These are phyloP conservation scores for Uncinocarpus reesii DNA, from an alignment of 2,329 filamentous ascomycete species.

Conservation along the genomic window DNA sequence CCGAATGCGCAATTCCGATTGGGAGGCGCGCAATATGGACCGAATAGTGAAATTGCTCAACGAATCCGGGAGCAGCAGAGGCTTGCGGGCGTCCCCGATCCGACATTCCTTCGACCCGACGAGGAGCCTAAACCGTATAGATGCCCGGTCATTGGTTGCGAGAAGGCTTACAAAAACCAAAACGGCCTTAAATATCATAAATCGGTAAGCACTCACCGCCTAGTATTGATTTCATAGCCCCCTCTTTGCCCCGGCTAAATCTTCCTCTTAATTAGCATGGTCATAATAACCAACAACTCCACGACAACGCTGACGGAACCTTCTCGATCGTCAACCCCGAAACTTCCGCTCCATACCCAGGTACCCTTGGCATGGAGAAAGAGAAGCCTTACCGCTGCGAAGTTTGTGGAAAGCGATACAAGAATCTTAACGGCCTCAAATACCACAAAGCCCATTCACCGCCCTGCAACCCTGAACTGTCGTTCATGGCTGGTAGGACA, in stretches of 20 bases:
- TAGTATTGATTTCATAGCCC: constrained; percentile 9
- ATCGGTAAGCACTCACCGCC: constrained; percentile 43
- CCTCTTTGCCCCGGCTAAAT: constrained; percentile 7
- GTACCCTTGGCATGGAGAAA: constrained; percentile 98
- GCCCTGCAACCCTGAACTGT: constrained; percentile 76
- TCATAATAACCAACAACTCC: constrained; percentile 90
- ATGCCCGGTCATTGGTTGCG: constrained; percentile 94
- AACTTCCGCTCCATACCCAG: constrained; percentile 86
- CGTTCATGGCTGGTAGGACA: constrained; percentile 41
- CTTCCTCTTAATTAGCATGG: constrained; percentile 52
- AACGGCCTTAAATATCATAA: constrained; percentile 92
- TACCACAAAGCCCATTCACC: constrained; percentile 82
- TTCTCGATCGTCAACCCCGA: constrained; percentile 97
- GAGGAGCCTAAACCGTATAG: constrained; percentile 97
- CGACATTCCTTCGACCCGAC: constrained; percentile 43
- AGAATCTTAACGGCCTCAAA: constrained; percentile 97
- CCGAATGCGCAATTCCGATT: constrained; percentile 64
- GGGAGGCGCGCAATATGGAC: constrained; percentile 62
- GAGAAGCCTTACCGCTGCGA: constrained; percentile 98
- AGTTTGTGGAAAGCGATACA: constrained; percentile 94
- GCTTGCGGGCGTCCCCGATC: constrained; percentile 46
- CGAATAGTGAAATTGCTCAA: constrained; percentile 64
- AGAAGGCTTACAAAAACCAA: constrained; percentile 99
- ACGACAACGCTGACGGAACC: constrained; percentile 92
- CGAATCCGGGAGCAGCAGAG: constrained; percentile 55